phyloP scores from a whole-genome alignment of 192 early-diverging fungal species.

The Coemansia sp. region DNA sequence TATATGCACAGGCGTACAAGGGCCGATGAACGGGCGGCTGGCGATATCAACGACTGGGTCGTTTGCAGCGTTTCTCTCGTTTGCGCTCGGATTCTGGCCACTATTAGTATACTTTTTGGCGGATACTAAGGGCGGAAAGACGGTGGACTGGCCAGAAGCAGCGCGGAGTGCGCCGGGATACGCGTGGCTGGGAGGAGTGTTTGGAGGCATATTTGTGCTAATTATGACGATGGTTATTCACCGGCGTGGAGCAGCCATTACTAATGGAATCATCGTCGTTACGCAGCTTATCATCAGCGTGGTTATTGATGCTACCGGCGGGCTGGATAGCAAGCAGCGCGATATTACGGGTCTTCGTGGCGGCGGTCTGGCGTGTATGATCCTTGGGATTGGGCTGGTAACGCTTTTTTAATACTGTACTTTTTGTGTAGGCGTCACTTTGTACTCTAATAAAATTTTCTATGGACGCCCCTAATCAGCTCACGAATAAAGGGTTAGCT shows the following conservation, averaged over 20 bases:
- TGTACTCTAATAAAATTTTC: neutral
- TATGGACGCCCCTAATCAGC: neutral
- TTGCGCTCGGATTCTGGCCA: constrained; percentile 57
- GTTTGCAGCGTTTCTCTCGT: constrained; percentile 54
- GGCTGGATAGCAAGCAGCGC: constrained; percentile 39
- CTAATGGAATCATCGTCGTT: constrained; percentile 54
- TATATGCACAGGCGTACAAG: constrained; percentile 50
- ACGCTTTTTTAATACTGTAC: constrained; percentile 38
- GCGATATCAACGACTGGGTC: constrained; percentile 52
- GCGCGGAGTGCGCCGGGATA: constrained; percentile 36
- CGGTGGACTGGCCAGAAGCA: constrained; percentile 38
- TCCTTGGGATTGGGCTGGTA: constrained; percentile 56
- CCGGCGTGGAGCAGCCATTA: constrained; percentile 56
- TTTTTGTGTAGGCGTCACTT: neutral
- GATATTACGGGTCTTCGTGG: constrained; percentile 45
- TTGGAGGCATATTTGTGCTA: constrained; percentile 54
- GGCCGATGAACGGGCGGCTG: constrained; percentile 55
- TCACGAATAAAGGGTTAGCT: neutral
- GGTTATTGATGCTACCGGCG: constrained; percentile 50
- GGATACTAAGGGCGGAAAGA: constrained; percentile 53
- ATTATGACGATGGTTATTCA: constrained; percentile 55
- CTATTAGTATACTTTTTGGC: constrained; percentile 56
- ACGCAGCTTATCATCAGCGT: constrained; percentile 56
- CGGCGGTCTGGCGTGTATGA: constrained; percentile 54
- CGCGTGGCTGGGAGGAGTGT: constrained; percentile 56